These are phyloP conservation scores for Cyamopsis tetragonoloba DNA, from an alignment of 306 rosid genomes.

Conservation along the genomic window DNA sequence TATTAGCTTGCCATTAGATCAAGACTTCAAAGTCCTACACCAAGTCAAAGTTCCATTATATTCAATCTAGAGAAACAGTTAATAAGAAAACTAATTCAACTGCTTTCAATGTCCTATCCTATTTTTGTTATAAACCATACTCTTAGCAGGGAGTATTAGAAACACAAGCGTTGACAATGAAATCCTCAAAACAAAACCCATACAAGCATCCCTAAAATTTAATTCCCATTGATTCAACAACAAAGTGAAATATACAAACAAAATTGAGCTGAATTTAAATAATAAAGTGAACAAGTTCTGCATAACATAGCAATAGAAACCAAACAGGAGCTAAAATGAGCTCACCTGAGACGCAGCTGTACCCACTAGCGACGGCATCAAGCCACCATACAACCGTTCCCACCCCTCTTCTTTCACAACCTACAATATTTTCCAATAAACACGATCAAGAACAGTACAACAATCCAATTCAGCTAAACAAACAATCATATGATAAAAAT, in stretches of 20 bases:
- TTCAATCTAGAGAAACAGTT: background rate
- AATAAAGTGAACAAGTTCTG: background rate
- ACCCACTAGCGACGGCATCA: conserved; percentile 76
- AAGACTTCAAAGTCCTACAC: background rate
- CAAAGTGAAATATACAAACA: background rate
- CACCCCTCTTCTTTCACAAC: conserved; percentile 89
- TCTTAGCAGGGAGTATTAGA: background rate
- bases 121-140: background rate
- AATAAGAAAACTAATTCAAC: background rate
- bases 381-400: conserved; percentile 86
- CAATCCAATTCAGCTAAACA: conserved; percentile 1
- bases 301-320: background rate
- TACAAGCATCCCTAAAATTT: background rate
- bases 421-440: conserved; percentile 33
- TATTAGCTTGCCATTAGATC: no score
- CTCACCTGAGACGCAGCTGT: conserved; percentile 96
- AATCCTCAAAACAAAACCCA: background rate
- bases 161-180: background rate
- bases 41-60: background rate
- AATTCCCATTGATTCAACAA: background rate
- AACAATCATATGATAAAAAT: conserved; percentile 11
- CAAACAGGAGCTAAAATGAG: conserved; percentile 11
- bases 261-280: background rate
- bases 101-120: background rate
- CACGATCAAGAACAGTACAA: background rate